Evolutionary conservation across 352 stramenopile genomes (phyloP).

Genomic region (Phytophthora colocasiae): DNA sequence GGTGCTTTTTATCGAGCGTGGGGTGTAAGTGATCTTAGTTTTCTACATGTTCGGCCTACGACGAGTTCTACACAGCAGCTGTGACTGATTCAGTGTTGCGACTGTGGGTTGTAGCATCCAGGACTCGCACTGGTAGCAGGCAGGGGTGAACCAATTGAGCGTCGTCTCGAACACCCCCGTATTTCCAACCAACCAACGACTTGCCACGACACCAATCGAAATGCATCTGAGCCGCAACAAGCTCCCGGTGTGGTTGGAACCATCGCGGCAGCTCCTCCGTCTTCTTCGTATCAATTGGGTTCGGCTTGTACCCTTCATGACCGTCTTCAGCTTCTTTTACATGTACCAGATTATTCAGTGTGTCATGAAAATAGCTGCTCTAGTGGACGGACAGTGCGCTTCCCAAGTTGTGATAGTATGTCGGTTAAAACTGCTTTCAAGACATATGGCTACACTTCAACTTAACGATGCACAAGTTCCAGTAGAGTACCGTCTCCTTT

Average conservation of each 20-base stretch:
- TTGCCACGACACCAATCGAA: constrained; percentile 58
- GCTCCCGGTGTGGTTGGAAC: constrained; percentile 39
- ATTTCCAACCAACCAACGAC: constrained; percentile 52
- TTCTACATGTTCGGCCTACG: constrained; percentile 8
- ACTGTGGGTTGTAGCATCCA: constrained; percentile 40
- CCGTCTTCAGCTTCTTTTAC: constrained; percentile 9
- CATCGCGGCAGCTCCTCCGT: constrained; percentile 38
- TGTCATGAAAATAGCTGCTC: constrained; percentile 38
- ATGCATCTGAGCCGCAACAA: constrained; percentile 50
- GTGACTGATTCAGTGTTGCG: constrained; percentile 34
- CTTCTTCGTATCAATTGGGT: constrained; percentile 44
- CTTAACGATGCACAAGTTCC: constrained; percentile 26
- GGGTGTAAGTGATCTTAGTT: too few species aligned
- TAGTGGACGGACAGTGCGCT: constrained; percentile 68
- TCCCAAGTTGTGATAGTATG: constrained; percentile 42
- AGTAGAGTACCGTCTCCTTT: neutral
- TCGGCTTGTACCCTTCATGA: constrained; percentile 38
- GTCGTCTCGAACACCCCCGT: constrained; percentile 50
- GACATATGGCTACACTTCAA: constrained; percentile 19
- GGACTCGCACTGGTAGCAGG: constrained; percentile 57
- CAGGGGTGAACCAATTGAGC: constrained; percentile 51
- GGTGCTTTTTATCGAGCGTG: too few species aligned
- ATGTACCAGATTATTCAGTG: constrained; percentile 19
- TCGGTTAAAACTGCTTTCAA: neutral
- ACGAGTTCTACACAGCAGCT: constrained; percentile 38